Evolutionary conservation across 2,329 filamentous ascomycete species (phyloP), one percentile per base, ranked within the genome.

Genomic region (Ambrosiella cleistominuta): DNA sequence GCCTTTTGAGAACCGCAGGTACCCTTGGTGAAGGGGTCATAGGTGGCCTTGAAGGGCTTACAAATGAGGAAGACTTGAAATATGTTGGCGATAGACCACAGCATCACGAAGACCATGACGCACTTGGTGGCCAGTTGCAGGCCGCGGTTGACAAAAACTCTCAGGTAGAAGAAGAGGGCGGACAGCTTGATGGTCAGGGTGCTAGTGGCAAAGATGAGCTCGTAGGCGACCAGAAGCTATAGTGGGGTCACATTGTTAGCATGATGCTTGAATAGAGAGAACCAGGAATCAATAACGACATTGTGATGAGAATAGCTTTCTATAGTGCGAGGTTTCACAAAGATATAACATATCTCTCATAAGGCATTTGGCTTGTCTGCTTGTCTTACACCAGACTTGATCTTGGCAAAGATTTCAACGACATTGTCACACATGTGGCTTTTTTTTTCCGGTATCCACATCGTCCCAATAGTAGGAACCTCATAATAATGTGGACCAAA

Each of bases 151-250:
- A 66, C 66, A 53, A 72, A 71, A 6, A 74, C 66, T n/a, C 70
- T 69, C n/a, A 69, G 65, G 60, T 73, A 74, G 62, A 74, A 72
- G 44, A 67, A 65, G 45, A 73, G 59, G 38, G 74, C 70, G 53
- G 69, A 71, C 38, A 72, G 63, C 58, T 74, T 74, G 57, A 70
- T 66, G 45, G 38, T 47, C 3, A 57, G 56, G 27, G 69, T 69
- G 55, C 66, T 62, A 52, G 70, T 66, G 11, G 65, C 65, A 12
- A 66, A 61, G 52, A 70, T 63, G 49, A 72, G 62, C 57, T 71
- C 68, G 62, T 70, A 71, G 7, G 66, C 64, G 37, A 72, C 65
- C 60, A 70, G 68, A 54, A 71, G 64, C 59, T 61, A 17, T 17
- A 36, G 45, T 63, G 69, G 66, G n/a, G 19, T 2, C 4, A 15